These are phyloP conservation scores for Colletotrichum limetticola DNA, from an alignment of 2,329 filamentous ascomycete genomes.

Conservation along the genomic window DNA sequence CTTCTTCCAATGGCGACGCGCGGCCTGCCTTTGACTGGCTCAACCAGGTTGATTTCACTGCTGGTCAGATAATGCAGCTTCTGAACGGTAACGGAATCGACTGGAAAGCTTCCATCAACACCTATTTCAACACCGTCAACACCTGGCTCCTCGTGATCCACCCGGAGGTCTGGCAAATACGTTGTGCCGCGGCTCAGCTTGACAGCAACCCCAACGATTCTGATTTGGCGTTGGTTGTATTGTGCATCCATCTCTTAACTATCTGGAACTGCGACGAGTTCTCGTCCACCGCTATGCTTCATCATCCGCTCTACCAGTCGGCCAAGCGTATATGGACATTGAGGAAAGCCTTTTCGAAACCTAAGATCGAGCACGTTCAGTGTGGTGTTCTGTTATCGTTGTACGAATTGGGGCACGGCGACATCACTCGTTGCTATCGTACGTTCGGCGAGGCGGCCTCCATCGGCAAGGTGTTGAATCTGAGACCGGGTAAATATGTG, in stretches of 20 bases:
- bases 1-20: constrained; percentile 22
- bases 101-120: constrained; percentile 50
- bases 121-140: constrained; percentile 54
- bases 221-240: constrained; percentile 51
- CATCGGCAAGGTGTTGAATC: constrained; percentile 46
- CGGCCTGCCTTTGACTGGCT: constrained; percentile 39
- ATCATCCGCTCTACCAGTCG: constrained; percentile 50
- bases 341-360: constrained; percentile 47
- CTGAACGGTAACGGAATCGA: constrained; percentile 46
- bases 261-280: constrained; percentile 45
- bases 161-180: constrained; percentile 39
- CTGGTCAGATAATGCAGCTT: constrained; percentile 51
- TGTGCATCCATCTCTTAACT: constrained; percentile 55
- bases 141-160: constrained; percentile 55
- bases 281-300: constrained; percentile 53
- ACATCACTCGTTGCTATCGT: constrained; percentile 52
- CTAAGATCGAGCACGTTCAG: constrained; percentile 53
- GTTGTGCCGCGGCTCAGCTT: constrained; percentile 48
- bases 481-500: constrained; percentile 50
- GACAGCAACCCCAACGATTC: constrained; percentile 39
- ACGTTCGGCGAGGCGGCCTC: constrained; percentile 54
- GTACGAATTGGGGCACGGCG: constrained; percentile 58
- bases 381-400: constrained; percentile 53
- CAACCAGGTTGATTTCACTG: constrained; percentile 47
- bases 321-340: constrained; percentile 51